These are phyloP conservation scores for Aspergillus steynii DNA, from an alignment of 495 filamentous ascomycete genomes.

Conservation along the genomic window DNA sequence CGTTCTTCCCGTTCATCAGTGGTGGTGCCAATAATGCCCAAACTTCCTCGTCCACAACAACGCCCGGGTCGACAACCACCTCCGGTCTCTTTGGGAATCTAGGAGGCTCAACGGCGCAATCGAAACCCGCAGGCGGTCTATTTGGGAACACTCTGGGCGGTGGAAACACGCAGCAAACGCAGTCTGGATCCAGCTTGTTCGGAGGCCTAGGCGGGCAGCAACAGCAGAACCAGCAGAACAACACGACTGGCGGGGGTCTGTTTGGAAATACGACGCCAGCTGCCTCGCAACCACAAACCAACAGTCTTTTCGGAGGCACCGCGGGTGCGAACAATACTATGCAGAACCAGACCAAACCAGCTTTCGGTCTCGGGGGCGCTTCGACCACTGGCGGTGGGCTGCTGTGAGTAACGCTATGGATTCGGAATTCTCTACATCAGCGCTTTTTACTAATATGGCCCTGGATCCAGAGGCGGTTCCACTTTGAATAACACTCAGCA, in stretches of 20 bases:
- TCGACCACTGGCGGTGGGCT: constrained; percentile 37
- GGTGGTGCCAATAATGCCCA: constrained; percentile 27
- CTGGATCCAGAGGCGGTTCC: constrained; percentile 23
- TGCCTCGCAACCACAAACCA: constrained; percentile 46
- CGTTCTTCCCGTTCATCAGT: constrained; percentile 15
- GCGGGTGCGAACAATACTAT: constrained; percentile 41
- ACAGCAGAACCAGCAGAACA: constrained; percentile 23
- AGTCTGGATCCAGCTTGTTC: constrained; percentile 45
- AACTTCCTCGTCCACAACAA: constrained; percentile 27
- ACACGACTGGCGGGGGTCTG: constrained; percentile 39
- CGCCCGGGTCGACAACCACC: constrained; percentile 29
- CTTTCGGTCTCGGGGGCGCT: constrained; percentile 8
- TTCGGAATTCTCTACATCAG: constrained; percentile 2
- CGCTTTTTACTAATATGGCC: constrained; percentile 20
- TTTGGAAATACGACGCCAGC: constrained; percentile 50
- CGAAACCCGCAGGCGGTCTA: constrained; percentile 46
- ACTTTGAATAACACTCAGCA: constrained; percentile 27
- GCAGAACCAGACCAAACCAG: not conserved
- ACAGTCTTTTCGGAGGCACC: constrained; percentile 44
- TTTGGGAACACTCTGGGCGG: constrained; percentile 41
- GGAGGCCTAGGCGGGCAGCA: constrained; percentile 34
- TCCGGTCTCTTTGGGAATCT: constrained; percentile 42
- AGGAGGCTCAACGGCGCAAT: constrained; percentile 27
- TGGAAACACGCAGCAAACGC: constrained; percentile 32
- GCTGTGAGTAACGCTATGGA: constrained; percentile 48